Evolutionary conservation across 2,329 filamentous ascomycete species (phyloP), one percentile per base, ranked within the genome.

Genomic region (Cladosporium phlei): DNA sequence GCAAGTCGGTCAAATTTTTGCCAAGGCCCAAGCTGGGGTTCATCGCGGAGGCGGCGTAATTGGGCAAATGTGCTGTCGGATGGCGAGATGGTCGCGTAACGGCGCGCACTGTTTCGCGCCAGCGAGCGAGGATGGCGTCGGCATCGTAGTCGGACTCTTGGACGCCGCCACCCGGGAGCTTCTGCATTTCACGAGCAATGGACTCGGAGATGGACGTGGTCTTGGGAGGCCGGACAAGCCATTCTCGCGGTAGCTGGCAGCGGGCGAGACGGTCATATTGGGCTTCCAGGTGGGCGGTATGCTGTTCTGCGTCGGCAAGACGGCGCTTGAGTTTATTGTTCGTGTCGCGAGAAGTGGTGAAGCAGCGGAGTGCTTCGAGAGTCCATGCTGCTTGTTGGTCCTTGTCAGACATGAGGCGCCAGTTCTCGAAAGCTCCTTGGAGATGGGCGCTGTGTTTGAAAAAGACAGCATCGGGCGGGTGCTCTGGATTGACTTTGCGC

Each of bases 361-460:
- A 71, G 22, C 69, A 68, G 30, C 72, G 67, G 38, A 73, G 56
- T 12, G 71, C 63, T 53, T 75, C 72, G 24, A 74, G 55, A 46
- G 68, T 68, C 72, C 72, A 75, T 22, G 62, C 64, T 25, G 69
- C 65, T 37, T 68, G 63, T 38, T 66, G 60, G 33, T 71, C 66
- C 21, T 64, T 53, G n/a, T 73, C 69, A 0, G 81, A 67, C 20
- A 93, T 71, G 2, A 72, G 72, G 42, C 79, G 79, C 90, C 90
- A 97, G 32, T 87, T 83, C 5, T 77, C 75, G 62, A 82, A 95
- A 0, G 87, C 82, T 11, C 83, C 79, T n/a, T 85, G 78, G 5
- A 95, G 66, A 62, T 97, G 91, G 48, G 85, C 77, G 30, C 78
- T 73, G 24, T 90, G 78, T 55, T 85, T 81, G 42, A 80, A 79